These are phyloP conservation scores for Parastagonospora avenae DNA, from an alignment of 2,329 filamentous ascomycete genomes.

Conservation along the genomic window DNA sequence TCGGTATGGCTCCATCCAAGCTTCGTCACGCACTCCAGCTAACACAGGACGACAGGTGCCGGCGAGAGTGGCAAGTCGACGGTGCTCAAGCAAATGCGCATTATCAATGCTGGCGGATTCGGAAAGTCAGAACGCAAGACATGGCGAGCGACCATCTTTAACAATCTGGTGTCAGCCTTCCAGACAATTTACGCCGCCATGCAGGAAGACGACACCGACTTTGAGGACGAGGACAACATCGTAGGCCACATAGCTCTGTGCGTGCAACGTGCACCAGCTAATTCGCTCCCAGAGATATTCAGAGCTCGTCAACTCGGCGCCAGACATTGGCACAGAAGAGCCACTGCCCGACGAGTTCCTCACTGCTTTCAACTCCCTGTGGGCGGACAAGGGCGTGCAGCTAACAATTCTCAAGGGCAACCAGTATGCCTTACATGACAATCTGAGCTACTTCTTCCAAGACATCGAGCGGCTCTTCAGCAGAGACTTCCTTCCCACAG, in stretches of 20 bases:
- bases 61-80: conserved; percentile 97
- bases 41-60: conserved; percentile 66
- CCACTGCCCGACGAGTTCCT: conserved; percentile 78
- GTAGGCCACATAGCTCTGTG: conserved; percentile 54
- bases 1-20: conserved; percentile 66
- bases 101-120: conserved; percentile 94
- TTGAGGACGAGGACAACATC: conserved; percentile 78
- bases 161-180: conserved; percentile 91
- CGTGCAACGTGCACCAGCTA: conserved; percentile 5
- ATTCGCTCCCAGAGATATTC: conserved; percentile 69
- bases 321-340: conserved; percentile 83
- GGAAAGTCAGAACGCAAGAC: conserved; percentile 87
- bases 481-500: conserved; percentile 81
- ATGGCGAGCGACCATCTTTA: conserved; percentile 94
- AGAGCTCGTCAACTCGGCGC: conserved; percentile 75
- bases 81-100: conserved; percentile 97
- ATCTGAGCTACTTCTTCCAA: conserved; percentile 86
- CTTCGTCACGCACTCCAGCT: conserved; percentile 19
- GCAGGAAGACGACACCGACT: conserved; percentile 79
- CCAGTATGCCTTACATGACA: conserved; percentile 95
- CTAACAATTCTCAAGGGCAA: conserved; percentile 91
- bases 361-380: conserved; percentile 80
- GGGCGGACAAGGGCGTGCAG: conserved; percentile 83
- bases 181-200: conserved; percentile 90
- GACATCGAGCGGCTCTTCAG: conserved; percentile 67